Base-by-base conservation (phyloP, 768 basidiomycete genomes). In the Tricholoma saponaceum region DNA sequence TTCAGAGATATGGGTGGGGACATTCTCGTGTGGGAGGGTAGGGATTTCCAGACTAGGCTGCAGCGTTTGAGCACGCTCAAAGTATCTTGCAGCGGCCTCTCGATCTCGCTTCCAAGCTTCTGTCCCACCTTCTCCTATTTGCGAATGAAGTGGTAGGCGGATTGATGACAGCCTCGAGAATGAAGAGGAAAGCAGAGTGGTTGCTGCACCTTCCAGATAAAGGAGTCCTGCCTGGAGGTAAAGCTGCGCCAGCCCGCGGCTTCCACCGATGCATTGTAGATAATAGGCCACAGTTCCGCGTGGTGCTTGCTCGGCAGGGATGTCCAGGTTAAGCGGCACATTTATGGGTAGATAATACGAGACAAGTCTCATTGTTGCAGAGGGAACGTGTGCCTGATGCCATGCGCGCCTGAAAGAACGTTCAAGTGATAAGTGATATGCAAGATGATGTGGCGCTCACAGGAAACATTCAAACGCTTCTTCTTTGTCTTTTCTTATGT, bases 401-500 rank as follows among this genome's bases (percentile, higher is more conserved):
- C 90, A 92, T 32, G 90, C 89, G 51, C 89, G 90, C 60, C 90
- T 92, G 63, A 16, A 57, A 41, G 41, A 47, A 20, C 13, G 49
- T 58, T 59, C 60, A 53, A 51, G 47, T 47, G 22, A 20, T n/a
- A 37, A 41, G 47, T 2, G 33, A 37, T 35, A 39, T 44, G 56
- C 32, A 51, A 46, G 13, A 46, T 3, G 5, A 58, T 47, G 50
- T 47, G 20, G 10, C 35, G 79, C 89, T 67, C 66, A 87, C 90
- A 90, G 69, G 62, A 91, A 89, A 62, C 80, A 90, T 72, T 92
- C 90, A 61, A 92, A 92, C 3, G 90, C 90, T 58, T 85, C 86
- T 44, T 88, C 86, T 58, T 80, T 83, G 51, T 90, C 82, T 66
- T 85, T 85, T 49, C 87, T 79, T 51, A 92, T 89, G 67, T 92